Evolutionary conservation across 2,329 filamentous ascomycete genomes (phyloP).

Genomic region (Talaromyces sp.): DNA sequence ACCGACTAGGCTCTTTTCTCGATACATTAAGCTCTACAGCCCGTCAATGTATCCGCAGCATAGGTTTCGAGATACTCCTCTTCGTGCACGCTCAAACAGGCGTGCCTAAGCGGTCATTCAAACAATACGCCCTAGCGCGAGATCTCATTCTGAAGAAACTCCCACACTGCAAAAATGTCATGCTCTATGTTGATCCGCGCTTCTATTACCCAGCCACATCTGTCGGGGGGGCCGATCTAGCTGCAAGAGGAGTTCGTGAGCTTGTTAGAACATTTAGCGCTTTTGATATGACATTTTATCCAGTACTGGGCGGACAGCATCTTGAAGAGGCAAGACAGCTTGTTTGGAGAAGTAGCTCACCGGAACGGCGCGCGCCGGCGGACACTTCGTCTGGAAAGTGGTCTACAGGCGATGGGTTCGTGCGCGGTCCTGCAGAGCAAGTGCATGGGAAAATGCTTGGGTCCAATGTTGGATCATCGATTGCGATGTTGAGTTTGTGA

Average conservation of each 20-base stretch:
- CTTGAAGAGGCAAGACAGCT: conserved; percentile 28
- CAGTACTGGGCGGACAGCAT: conserved; percentile 30
- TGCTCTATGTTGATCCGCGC: conserved; percentile 39
- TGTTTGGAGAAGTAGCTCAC: conserved; percentile 17
- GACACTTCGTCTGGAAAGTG: background rate
- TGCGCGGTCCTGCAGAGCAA: background rate
- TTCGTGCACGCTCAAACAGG: conserved; percentile 39
- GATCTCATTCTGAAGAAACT: conserved; percentile 28
- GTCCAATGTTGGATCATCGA: background rate
- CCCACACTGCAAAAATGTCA: conserved; percentile 28
- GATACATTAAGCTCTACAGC: conserved; percentile 37
- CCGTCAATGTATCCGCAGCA: conserved; percentile 33
- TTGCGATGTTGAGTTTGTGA: background rate
- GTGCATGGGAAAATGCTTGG: background rate
- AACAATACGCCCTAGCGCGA: conserved; percentile 33
- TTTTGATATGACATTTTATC: conserved; percentile 35
- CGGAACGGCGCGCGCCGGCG: background rate
- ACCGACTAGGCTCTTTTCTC: conserved; percentile 34
- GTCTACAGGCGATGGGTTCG: background rate
- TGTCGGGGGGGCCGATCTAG: conserved; percentile 32
- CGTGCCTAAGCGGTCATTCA: conserved; percentile 36
- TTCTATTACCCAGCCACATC: conserved; percentile 35
- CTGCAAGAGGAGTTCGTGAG: conserved; percentile 34
- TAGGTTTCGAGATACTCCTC: conserved; percentile 41
- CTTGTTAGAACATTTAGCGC: conserved; percentile 34